phyloP scores from a whole-genome alignment of 257 asterid species.

The Primulina eburnea region DNA sequence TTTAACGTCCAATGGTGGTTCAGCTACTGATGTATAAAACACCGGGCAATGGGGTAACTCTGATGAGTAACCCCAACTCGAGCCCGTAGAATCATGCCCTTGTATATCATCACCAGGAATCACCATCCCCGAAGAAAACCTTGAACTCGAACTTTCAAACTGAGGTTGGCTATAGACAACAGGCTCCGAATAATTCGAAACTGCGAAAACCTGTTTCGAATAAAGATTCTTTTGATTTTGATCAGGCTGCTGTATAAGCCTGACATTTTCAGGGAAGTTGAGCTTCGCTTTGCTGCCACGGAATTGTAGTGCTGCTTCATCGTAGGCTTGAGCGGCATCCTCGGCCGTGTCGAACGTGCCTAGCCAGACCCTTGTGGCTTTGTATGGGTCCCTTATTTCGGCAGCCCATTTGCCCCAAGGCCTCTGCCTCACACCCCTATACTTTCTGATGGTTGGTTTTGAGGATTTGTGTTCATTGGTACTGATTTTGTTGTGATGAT shows the following conservation, averaged over 20 bases:
- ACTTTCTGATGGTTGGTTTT: conserved; percentile 22
- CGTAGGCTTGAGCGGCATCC: conserved; percentile 58
- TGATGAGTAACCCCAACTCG: neutral
- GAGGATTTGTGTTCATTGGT: neutral
- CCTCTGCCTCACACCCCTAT: conserved; percentile 50
- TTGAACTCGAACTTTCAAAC: conserved; percentile 7
- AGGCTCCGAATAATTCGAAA: conserved; percentile 30
- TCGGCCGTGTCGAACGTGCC: conserved; percentile 59
- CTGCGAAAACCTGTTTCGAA: conserved; percentile 9
- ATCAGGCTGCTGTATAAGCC: conserved; percentile 27
- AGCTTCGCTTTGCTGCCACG: conserved; percentile 60
- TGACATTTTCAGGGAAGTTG: conserved; percentile 54
- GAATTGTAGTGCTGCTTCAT: conserved; percentile 55
- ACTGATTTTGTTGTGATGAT: neutral
- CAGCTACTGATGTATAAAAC: too few species aligned
- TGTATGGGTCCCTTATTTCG: conserved; percentile 47
- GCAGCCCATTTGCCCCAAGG: conserved; percentile 73
- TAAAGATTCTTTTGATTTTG: neutral
- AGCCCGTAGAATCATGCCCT: conserved; percentile 17
- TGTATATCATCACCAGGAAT: conserved; percentile 29
- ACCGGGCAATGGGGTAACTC: too few species aligned
- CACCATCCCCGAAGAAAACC: neutral
- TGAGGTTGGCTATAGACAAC: conserved; percentile 17
- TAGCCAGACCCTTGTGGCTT: conserved; percentile 52
- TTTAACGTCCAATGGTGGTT: too few species aligned